A percentile compares a stretch with the other conserved stretches of the same genome.
phyloP scores from a whole-genome alignment of 345 rosid species.

The Physaria fendleri region DNA sequence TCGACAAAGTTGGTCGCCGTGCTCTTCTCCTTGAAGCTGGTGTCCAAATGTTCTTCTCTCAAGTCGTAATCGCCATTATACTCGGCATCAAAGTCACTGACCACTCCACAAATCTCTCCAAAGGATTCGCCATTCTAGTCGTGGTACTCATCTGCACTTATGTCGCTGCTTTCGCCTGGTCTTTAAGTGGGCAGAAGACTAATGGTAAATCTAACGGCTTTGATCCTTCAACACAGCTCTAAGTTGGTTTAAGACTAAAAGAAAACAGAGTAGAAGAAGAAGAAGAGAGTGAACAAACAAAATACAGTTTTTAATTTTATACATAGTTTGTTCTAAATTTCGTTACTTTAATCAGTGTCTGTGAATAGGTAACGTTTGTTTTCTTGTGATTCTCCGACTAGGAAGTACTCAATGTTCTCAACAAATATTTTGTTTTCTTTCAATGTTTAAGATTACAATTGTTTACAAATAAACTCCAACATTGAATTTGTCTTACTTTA shows the following conservation, averaged over 20 bases:
- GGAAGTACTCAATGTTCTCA: too few relatives aligned
- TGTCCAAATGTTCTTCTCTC: slow-evolving; percentile 86
- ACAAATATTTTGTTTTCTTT: too few relatives aligned
- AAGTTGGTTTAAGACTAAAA: background rate
- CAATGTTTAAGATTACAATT: too few relatives aligned
- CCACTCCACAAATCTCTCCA: slow-evolving; percentile 41
- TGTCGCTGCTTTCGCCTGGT: slow-evolving; percentile 89
- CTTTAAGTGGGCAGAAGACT: slow-evolving; percentile 99
- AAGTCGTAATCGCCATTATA: slow-evolving; percentile 56
- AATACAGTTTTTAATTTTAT: too few relatives aligned
- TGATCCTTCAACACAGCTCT: slow-evolving; percentile 37
- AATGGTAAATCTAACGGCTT: slow-evolving; percentile 43
- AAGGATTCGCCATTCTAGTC: slow-evolving; percentile 47
- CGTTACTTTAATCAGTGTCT: too few relatives aligned
- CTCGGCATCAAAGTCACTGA: slow-evolving; percentile 77
- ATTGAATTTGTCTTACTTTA: too few relatives aligned
- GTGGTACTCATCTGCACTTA: slow-evolving; percentile 78
- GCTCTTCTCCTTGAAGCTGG: slow-evolving; percentile 84
- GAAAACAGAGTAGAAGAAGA: slow-evolving; percentile 1
- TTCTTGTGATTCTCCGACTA: too few relatives aligned
- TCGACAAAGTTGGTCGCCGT: slow-evolving; percentile 82
- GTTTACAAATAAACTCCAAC: too few relatives aligned
- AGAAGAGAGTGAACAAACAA: too few relatives aligned
- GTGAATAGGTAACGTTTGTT: too few relatives aligned
- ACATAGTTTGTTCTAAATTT: too few relatives aligned